Conservation (phyloP, 2,329 filamentous ascomycete genomes). For the Xylariaceae sp. region DNA sequence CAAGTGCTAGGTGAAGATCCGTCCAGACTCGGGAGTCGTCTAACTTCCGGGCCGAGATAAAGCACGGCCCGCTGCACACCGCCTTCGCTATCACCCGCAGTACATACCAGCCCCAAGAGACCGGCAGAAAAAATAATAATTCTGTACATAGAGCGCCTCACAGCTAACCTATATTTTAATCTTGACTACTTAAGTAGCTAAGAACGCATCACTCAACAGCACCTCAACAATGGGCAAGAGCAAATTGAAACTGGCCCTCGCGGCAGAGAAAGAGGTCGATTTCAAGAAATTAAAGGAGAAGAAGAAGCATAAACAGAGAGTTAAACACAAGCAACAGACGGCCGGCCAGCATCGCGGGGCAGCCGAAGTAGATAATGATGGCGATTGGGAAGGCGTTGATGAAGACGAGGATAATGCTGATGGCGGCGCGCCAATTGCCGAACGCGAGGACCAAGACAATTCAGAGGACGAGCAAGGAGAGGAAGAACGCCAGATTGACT, state of each 20-base stretch:
- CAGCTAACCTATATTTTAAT: conserved; percentile 8
- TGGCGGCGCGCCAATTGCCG: conserved; percentile 31
- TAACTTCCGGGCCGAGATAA: too few species aligned
- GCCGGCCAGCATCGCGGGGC: conserved; percentile 25
- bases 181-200: not conserved
- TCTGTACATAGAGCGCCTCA: conserved; percentile 14
- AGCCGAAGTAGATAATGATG: conserved; percentile 17
- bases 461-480: conserved; percentile 33
- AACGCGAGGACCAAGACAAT: conserved; percentile 28
- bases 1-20: too few species aligned
- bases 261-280: conserved; percentile 35
- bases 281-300: conserved; percentile 37
- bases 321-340: conserved; percentile 28
- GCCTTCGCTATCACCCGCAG: conserved; percentile 12
- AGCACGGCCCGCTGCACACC: too few species aligned
- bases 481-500: conserved; percentile 48
- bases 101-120: conserved; percentile 11
- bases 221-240: conserved; percentile 32
- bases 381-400: conserved; percentile 26
- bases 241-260: conserved; percentile 34
- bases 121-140: conserved; percentile 30
- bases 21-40: too few species aligned
- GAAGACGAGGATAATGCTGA: conserved; percentile 31
- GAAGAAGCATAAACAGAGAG: conserved; percentile 33
- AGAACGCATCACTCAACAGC: conserved; percentile 9